phyloP scores from a whole-genome alignment of 495 filamentous ascomycete genomes.

The Aspergillus leporis region DNA sequence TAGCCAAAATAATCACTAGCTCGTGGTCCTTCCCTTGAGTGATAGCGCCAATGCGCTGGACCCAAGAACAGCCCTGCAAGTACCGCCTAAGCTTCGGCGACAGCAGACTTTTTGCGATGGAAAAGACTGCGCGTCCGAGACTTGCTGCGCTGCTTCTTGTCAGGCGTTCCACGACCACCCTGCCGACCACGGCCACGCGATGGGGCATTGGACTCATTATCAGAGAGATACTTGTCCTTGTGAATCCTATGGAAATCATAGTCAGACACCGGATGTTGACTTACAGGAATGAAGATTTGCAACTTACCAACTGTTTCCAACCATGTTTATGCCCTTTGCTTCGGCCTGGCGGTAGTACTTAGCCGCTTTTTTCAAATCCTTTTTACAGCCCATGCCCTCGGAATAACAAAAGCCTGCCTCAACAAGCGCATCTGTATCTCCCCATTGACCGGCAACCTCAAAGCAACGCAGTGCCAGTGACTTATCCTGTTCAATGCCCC shows the following conservation, averaged over 20 bases:
- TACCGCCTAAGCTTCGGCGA: constrained; percentile 32
- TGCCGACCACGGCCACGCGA: constrained; percentile 36
- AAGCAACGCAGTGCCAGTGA: constrained; percentile 85
- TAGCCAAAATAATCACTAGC: neutral
- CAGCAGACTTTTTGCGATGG: constrained; percentile 58
- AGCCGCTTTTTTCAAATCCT: constrained; percentile 92
- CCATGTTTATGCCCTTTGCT: constrained; percentile 92
- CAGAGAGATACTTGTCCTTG: constrained; percentile 90
- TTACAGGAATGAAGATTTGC: neutral
- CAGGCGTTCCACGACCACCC: constrained; percentile 30
- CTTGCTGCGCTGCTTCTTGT: constrained; percentile 64
- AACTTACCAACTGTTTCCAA: constrained; percentile 93
- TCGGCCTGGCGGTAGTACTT: constrained; percentile 89
- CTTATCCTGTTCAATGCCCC: constrained; percentile 95
- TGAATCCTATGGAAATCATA: constrained; percentile 67
- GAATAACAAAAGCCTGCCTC: constrained; percentile 89
- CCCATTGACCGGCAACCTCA: constrained; percentile 95
- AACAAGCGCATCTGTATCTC: constrained; percentile 90
- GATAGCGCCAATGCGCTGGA: constrained; percentile 2
- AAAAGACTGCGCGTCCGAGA: constrained; percentile 67
- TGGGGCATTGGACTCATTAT: constrained; percentile 53
- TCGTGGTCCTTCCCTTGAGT: neutral
- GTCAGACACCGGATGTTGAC: constrained; percentile 13
- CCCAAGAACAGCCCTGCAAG: constrained; percentile 11
- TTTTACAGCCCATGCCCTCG: constrained; percentile 84